Percentiles rank a stretch among this genome's conserved stretches.
Evolutionary conservation across 768 basidiomycete genomes (phyloP).

Genomic region (Cystobasidium tubakii): DNA sequence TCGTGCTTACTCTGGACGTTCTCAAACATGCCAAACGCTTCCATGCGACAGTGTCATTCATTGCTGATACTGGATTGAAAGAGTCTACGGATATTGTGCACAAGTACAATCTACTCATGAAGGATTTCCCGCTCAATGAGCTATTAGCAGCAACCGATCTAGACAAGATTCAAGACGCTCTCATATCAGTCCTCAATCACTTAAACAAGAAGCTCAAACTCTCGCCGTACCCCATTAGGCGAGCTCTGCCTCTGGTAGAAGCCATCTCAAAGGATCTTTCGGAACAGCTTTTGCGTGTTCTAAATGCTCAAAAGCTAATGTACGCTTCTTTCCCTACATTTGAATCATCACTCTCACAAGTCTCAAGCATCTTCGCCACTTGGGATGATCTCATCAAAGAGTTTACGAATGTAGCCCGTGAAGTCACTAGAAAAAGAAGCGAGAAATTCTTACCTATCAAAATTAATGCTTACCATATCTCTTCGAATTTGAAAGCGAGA

Average conservation of each 20-base stretch:
- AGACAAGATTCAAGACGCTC: conserved; percentile 84
- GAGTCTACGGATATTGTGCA: conserved; percentile 88
- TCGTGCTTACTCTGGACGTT: conserved; percentile 62
- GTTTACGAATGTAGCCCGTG: conserved; percentile 84
- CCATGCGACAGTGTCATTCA: conserved; percentile 93
- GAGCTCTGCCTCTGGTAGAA: conserved; percentile 91
- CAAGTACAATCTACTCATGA: conserved; percentile 98
- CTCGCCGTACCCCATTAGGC: conserved; percentile 92
- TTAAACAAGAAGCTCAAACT: conserved; percentile 91
- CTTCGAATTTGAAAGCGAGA: conserved; percentile 67
- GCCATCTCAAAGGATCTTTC: conserved; percentile 98
- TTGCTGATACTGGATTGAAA: conserved; percentile 92
- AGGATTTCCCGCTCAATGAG: conserved; percentile 96
- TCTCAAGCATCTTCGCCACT: conserved; percentile 69
- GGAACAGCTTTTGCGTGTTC: conserved; percentile 81
- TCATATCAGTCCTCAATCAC: conserved; percentile 80
- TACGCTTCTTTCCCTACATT: conserved; percentile 94
- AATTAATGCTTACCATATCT: conserved; percentile 79
- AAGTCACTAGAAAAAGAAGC: conserved; percentile 77
- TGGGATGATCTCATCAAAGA: conserved; percentile 85
- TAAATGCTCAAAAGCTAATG: conserved; percentile 82
- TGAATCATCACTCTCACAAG: conserved; percentile 71
- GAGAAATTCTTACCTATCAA: conserved; percentile 98
- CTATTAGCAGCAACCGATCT: conserved; percentile 92
- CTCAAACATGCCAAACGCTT: conserved; percentile 93